Base-by-base conservation (phyloP, 495 filamentous ascomycete species). In the Hyaloscypha hepaticicola region DNA sequence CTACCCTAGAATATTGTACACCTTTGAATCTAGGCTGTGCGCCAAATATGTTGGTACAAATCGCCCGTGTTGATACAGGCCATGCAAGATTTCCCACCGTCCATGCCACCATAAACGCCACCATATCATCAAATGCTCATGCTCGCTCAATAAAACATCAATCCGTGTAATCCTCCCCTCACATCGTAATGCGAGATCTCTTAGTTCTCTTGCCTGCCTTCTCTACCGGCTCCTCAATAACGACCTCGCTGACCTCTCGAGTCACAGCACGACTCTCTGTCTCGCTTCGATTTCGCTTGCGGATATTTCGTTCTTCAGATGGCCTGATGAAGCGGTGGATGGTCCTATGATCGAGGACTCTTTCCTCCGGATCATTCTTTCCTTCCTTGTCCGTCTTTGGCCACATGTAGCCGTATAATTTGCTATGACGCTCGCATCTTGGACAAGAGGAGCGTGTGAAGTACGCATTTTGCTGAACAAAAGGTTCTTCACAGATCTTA, bases 391-490 rank as follows among this genome's bases (percentile, higher is more conserved):
- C 89, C 1, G 96, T 98, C 76, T 98, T 96, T 21, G 95, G 95
- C 96, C 96, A 99, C 58, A 86, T 82, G 70, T 89, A 96, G 0
- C 96, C 96, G 73, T 97, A 99, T 1, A 99, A 79, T 75, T 96
- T 98, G 27, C 90, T 93, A 69, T 99, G 95, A 0, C 96, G 83
- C 78, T 98, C 96, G 76, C 95, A 99, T 21, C 96, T 85, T 11
- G 90, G 91, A 72, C 95, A 99, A 28, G 89, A 88, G 25, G 86
- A 83, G 19, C 90, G 87, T 2, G 94, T 96, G 60, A 87, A 87
- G 73, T 95, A 97, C 2, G 88, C 92, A 69, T 98, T 89, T 21
- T 82, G 79, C 69, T 99, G 93, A 1, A 98, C 87, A 70, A 98
- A 99, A 64, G 85, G 83, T 1, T 80, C 77, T 70, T 84, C 83